Base-by-base conservation (phyloP, 2,329 filamentous ascomycete species). In the Colletotrichum melonis region DNA sequence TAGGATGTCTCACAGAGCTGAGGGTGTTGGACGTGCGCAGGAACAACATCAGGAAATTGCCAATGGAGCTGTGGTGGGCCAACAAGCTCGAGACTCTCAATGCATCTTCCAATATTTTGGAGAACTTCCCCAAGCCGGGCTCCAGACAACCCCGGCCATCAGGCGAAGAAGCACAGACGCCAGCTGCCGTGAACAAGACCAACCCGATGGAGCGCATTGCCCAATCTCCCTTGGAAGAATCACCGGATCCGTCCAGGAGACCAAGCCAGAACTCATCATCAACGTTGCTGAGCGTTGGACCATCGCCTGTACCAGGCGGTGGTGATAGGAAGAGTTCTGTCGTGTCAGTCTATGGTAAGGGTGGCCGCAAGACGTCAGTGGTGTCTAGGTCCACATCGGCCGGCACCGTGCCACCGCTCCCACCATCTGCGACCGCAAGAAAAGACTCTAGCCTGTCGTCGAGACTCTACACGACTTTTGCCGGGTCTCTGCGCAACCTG, bases 41-140 rank as follows among this genome's bases (percentile, higher is more conserved):
- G 79, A 99, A 98, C 85, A 99, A 98, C 79, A 89, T 99, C 71
- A 93, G 92, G 76, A 93, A 93, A 78, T 86, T 99, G 38, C 97
- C 97, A 2, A 91, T 94, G 79, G 97, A 99, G 80, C 89, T 99
- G n/a, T 99, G 97, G 97, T 96, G 94, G 87, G 96, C 96, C 64
- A 92, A 93, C 77, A 95, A 93, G 80, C 84, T 99, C 67, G 95
- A 98, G 82, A 96, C 93, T 0, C 89, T 99, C 72, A 99, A 99
- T 78, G 92, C 97, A 14, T 98, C 96, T 0, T 98, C 97, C 12
- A 99, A 99, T 77, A 92, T 98, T 7, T 87, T 99, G 24, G 93
- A 95, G 63, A 91, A 90, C 54, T 98, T 99, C 80, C 97, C 97
- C 1, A 98, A 97, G 80, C 94, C 94, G 26, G 89, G 92, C 1